phyloP scores from a whole-genome alignment of 352 stramenopile species.

The Phytophthora lateralis region DNA sequence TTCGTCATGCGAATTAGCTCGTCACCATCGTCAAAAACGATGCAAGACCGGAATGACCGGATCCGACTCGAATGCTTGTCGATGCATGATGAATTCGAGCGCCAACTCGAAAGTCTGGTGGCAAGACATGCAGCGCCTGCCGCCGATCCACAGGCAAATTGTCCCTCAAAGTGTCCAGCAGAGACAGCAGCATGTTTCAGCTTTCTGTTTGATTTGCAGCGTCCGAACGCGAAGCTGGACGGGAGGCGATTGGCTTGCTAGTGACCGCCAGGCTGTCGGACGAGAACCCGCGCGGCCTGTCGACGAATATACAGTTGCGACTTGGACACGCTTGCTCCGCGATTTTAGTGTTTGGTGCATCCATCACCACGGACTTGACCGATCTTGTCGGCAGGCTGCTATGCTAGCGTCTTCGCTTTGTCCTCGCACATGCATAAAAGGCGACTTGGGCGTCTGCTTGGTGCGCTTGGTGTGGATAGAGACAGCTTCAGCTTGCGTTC shows the following conservation, averaged over 20 bases:
- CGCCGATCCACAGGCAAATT: slow-evolving; percentile 9
- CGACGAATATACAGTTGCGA: slow-evolving; percentile 21
- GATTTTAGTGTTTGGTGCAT: slow-evolving; percentile 16
- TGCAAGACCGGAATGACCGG: slow-evolving; percentile 17
- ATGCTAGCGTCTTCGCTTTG: slow-evolving; percentile 21
- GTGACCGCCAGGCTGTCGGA: slow-evolving; percentile 4
- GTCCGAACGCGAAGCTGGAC: slow-evolving; percentile 18
- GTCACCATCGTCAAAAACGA: slow-evolving; percentile 7
- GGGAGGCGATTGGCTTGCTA: slow-evolving; percentile 16
- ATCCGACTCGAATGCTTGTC: slow-evolving; percentile 3
- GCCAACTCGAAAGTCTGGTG: slow-evolving; percentile 4
- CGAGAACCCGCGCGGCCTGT: slow-evolving; percentile 1
- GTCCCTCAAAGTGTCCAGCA: slow-evolving; percentile 8
- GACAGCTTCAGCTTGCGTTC: slow-evolving; percentile 17
- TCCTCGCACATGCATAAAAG: slow-evolving; percentile 16
- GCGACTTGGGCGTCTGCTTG: slow-evolving; percentile 25
- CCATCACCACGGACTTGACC: slow-evolving; percentile 16
- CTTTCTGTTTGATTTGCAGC: slow-evolving; percentile 27
- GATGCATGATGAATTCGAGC: slow-evolving; percentile 5
- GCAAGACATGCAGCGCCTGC: slow-evolving; percentile 18
- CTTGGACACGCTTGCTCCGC: slow-evolving; percentile 22
- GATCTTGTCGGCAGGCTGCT: slow-evolving; percentile 16
- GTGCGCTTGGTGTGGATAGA: slow-evolving; percentile 8
- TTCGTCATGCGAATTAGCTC: slow-evolving; percentile 5
- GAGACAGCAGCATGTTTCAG: slow-evolving; percentile 13